Percentiles rank a stretch among this genome's conserved stretches.
Conservation (phyloP, 1,284 basidiomycete species). For the Pseudozyma hubeiensis region DNA sequence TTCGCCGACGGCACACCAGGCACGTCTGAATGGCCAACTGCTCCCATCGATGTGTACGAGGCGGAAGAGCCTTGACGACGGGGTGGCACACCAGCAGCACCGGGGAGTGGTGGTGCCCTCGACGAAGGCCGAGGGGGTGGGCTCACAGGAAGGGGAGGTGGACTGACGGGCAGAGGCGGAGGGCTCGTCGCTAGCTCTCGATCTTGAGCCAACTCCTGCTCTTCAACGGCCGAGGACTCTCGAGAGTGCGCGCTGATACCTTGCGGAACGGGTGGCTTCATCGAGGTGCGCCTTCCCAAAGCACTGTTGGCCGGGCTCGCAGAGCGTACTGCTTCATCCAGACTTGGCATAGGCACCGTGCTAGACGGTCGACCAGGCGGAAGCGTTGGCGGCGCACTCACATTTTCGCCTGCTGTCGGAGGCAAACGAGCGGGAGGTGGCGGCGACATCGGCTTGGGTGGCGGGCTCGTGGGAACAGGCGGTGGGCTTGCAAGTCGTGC, state of each 20-base stretch:
- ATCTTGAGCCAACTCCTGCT: constrained; percentile 32
- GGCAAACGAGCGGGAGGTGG: constrained; percentile 23
- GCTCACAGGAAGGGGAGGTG: constrained; percentile 45
- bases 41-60: constrained; percentile 21
- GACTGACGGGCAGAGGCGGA: constrained; percentile 36
- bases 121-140: constrained; percentile 77
- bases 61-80: constrained; percentile 40
- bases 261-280: constrained; percentile 42
- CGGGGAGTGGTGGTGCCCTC: constrained; percentile 87
- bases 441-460: constrained; percentile 38
- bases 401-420: constrained; percentile 13
- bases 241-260: constrained; percentile 37
- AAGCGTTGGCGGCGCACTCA: constrained; percentile 23
- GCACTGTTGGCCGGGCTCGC: constrained; percentile 34
- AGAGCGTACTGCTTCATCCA: constrained; percentile 40
- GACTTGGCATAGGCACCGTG: constrained; percentile 36
- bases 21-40: constrained; percentile 1
- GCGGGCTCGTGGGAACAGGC: constrained; percentile 30
- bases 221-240: constrained; percentile 21
- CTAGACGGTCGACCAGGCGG: constrained; percentile 41
- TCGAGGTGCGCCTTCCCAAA: constrained; percentile 30
- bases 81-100: constrained; percentile 81
- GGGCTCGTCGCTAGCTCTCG: constrained; percentile 71
- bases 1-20: constrained; percentile 31
- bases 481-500: constrained; percentile 28